Base-by-base conservation (phyloP, 257 asterid species). In the Rubia yunnanensis region DNA sequence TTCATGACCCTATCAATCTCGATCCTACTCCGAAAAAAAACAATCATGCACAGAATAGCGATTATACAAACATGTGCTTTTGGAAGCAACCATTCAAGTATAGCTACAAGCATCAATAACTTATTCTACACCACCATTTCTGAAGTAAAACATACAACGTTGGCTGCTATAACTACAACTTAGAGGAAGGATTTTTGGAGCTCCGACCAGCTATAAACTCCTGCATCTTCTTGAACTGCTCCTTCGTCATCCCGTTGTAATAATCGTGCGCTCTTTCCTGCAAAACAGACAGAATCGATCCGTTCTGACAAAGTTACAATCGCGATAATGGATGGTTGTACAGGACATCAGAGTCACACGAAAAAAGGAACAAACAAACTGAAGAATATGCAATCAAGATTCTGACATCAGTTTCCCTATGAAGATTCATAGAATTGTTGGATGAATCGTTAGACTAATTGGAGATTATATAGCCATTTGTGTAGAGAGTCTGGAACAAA, bases 231-330 rank as follows among this genome's bases (percentile, higher is more conserved):
- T 80, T 78, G 68, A 92, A 92, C 81, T 92, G 97, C 55, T 89
- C 94, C 79, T 83, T 83, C 0, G 86, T 86, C 99, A 92, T 92
- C 63, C 94, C 96, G 31, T 78, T 75, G 28, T 92, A 92, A 66
- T 84, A 92, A 9, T 77, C 89, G 49, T 89, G 86, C 38, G 86
- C 99, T 79, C 99, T 92, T 79, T 86, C 88, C 99, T 92, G 88
- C 57, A 77, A 72, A 67, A 44, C 52, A 44, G 52, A 5, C 1
- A 44, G 52, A 44, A 7, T 44, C 4, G 1, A 14, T 10, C 52
- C 52, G 52, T 15, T 44, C 22, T 14, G n/a, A 14, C 4, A 13
- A 39, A 39, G 48, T 9, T 39, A 39, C 48, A 1, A n/a, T n/a
- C n/a, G n/a, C n/a, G n/a, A n/a, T n/a, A n/a, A n/a, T n/a, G n/a